Conservation (phyloP, 2,329 filamentous ascomycete genomes). For the Colletotrichum sp. region DNA sequence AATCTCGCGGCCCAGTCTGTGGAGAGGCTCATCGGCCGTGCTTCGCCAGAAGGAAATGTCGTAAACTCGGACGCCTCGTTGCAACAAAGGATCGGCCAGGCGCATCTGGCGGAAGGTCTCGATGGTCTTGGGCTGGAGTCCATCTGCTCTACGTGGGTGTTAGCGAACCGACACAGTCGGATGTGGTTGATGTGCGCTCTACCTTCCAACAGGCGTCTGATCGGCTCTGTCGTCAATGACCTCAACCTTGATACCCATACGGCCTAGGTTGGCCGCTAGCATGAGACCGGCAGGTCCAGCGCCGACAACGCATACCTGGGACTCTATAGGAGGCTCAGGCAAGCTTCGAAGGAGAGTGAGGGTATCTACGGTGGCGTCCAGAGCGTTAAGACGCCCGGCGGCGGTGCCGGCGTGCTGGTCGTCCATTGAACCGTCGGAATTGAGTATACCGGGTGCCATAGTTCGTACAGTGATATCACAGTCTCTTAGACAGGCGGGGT, state of each 20-base stretch:
- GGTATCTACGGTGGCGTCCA: slow-evolving; percentile 45
- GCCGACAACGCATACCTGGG: slow-evolving; percentile 58
- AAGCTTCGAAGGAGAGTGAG: slow-evolving; percentile 55
- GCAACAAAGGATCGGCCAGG: slow-evolving; percentile 71
- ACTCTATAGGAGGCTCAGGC: slow-evolving; percentile 49
- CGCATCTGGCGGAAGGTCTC: slow-evolving; percentile 78
- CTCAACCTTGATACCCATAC: slow-evolving; percentile 69
- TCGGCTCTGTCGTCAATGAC: slow-evolving; percentile 73
- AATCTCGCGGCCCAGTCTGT: slow-evolving; percentile 67
- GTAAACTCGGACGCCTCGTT: slow-evolving; percentile 72
- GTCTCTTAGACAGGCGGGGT: background rate
- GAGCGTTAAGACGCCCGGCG: slow-evolving; percentile 31
- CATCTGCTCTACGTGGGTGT: slow-evolving; percentile 61
- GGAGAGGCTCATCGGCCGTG: slow-evolving; percentile 55
- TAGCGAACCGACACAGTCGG: background rate
- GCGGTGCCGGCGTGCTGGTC: slow-evolving; percentile 24
- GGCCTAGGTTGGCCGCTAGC: slow-evolving; percentile 60
- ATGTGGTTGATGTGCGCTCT: slow-evolving; percentile 18
- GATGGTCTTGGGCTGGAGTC: slow-evolving; percentile 79
- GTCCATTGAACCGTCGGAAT: slow-evolving; percentile 35
- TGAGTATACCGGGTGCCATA: slow-evolving; percentile 41
- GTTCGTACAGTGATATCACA: slow-evolving; percentile 9
- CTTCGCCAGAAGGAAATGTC: slow-evolving; percentile 78
- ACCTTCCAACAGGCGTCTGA: slow-evolving; percentile 69
- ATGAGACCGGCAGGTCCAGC: slow-evolving; percentile 63